phyloP scores from a whole-genome alignment of 768 basidiomycete species.

The Macrocybe gigantea region DNA sequence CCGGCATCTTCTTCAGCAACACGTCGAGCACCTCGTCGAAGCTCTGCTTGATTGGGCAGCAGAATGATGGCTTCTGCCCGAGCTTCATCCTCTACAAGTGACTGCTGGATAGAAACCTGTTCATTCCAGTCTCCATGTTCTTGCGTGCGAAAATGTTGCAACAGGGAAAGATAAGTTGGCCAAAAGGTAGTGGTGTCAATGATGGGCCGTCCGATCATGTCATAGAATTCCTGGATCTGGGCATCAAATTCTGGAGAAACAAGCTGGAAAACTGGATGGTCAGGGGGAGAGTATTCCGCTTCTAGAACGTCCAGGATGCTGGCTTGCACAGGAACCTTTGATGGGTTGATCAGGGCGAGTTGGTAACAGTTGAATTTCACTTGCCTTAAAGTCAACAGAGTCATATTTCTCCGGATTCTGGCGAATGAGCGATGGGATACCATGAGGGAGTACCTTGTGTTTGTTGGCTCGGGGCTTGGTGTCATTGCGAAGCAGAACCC shows the following conservation, averaged over 20 bases:
- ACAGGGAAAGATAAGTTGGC: too few relatives aligned
- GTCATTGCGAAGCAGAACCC: constrained; percentile 15
- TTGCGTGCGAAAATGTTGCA: too few relatives aligned
- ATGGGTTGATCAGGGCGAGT: constrained; percentile 26
- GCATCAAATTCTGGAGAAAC: constrained; percentile 22
- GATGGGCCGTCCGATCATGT: constrained; percentile 8
- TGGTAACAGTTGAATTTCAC: too few relatives aligned
- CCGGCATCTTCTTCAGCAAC: too few relatives aligned
- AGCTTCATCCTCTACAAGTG: too few relatives aligned
- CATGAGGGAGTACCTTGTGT: constrained; percentile 31
- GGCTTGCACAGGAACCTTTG: constrained; percentile 15
- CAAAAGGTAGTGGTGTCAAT: too few relatives aligned
- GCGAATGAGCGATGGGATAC: constrained; percentile 25
- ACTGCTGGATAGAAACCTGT: too few relatives aligned
- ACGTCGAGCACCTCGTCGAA: too few relatives aligned
- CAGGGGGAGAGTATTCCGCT: constrained; percentile 20
- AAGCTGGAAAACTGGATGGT: constrained; percentile 28
- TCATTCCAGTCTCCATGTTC: too few relatives aligned
- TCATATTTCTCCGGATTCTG: constrained; percentile 19
- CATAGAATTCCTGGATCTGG: constrained; percentile 14
- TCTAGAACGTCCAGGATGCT: constrained; percentile 15
- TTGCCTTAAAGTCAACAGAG: constrained; percentile 24
- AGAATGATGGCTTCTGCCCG: too few relatives aligned
- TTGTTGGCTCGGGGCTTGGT: constrained; percentile 15
- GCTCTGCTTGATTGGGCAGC: too few relatives aligned